Evolutionary conservation across 1,284 basidiomycete genomes (phyloP), one percentile per base, ranked within the genome.

Genomic region (Malassezia japonica): DNA sequence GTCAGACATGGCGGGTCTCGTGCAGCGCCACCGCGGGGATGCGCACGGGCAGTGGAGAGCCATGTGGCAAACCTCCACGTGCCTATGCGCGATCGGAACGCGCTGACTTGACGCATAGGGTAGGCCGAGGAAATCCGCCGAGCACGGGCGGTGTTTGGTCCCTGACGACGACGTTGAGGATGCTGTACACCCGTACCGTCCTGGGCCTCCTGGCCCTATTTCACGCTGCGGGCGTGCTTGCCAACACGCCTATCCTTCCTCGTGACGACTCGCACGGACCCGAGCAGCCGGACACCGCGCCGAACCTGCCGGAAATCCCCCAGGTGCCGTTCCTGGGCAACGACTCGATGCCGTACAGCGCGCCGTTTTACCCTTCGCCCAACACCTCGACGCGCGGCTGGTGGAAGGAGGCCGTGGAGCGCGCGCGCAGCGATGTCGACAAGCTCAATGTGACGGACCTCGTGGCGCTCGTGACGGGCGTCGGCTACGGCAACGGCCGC

Each of bases 321-420:
- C 28, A 5, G 0, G 42, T 55, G 1, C 58, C 62, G 5, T 60
- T 63, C 43, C 42, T 55, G 21, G 61, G 61, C 20, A 55, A 56
- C 46, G 62, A 65, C 38, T 55, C 56, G 31, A 46, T 65, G 18
- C 62, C 62, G 34, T 61, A 53, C 40, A 61, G 59, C 42, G 59
- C 59, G 12, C 59, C 63, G n/a, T 59, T 54, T 43, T 61, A 61
- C 50, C 61, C 61, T 4, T 51, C 59, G 15, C 63, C 63, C 23
- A 57, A 57, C 41, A 61, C 58, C 13, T 18, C 53, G n/a, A 57
- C 54, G 21, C 50, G 46, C 16, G 50, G 61, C 18, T 63, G 72
- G 83, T 85, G 61, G 83, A 82, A 52, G 78, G 83, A 62, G 76
- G 84, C 64, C 77, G 77, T 60, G 73, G 70, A 12, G 80, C 81